phyloP scores from a whole-genome alignment of 495 filamentous ascomycete species.

The Penicillium turbatum region DNA sequence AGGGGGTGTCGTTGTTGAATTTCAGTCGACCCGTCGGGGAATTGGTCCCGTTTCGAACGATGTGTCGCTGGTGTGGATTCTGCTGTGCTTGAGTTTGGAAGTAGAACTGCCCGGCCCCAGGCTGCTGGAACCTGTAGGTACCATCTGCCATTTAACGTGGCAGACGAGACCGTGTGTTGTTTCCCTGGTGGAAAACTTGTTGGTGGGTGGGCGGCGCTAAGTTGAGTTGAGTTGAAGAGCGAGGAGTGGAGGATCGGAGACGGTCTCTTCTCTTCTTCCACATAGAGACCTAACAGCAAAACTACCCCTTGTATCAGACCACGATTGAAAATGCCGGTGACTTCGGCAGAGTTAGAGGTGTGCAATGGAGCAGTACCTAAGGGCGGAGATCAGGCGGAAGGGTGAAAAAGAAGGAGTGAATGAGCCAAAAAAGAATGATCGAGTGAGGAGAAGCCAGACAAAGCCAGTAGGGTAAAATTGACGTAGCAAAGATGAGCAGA shows the following conservation, averaged over 20 bases:
- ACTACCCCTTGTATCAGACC: constrained; percentile 25
- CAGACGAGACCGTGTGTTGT: constrained; percentile 41
- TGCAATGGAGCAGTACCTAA: constrained; percentile 27
- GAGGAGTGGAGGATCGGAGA: constrained; percentile 40
- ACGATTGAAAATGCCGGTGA: constrained; percentile 1
- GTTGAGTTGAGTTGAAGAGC: constrained; percentile 24
- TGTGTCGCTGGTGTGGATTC: constrained; percentile 46
- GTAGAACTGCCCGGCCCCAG: constrained; percentile 62
- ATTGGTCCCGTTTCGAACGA: constrained; percentile 54
- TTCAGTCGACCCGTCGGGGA: constrained; percentile 44
- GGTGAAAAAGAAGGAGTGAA: constrained; percentile 28
- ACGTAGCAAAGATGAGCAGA: constrained; percentile 17
- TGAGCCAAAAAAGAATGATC: constrained; percentile 16
- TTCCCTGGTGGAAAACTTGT: constrained; percentile 25
- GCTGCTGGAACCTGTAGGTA: constrained; percentile 70
- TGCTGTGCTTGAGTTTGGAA: constrained; percentile 54
- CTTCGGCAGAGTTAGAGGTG: constrained; percentile 8
- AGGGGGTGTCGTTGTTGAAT: constrained; percentile 60
- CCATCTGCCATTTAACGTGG: constrained; percentile 79
- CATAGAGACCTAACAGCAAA: constrained; percentile 42
- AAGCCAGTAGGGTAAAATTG: constrained; percentile 2
- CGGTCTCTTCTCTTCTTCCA: constrained; percentile 52
- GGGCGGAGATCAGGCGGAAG: constrained; percentile 31
- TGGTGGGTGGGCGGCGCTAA: constrained; percentile 20
- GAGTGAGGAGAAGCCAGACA: constrained; percentile 10